These are phyloP conservation scores for Thermomucor indicae-seudaticae DNA, from an alignment of 371 early-diverging fungal genomes.

Conservation along the genomic window DNA sequence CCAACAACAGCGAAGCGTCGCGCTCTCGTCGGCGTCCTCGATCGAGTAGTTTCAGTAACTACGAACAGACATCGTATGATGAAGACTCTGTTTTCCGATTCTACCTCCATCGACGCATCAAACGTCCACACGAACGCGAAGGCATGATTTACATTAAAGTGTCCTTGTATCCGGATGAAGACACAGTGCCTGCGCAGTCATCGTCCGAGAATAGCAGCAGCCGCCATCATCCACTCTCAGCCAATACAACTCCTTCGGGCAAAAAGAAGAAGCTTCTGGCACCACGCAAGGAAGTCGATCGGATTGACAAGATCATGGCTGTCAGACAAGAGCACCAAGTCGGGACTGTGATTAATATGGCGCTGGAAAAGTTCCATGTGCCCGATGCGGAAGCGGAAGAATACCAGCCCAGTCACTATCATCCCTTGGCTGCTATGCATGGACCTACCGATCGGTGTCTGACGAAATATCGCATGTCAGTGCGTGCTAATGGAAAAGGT, in stretches of 20 bases:
- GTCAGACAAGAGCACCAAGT: conserved; percentile 28
- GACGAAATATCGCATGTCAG: conserved; percentile 33
- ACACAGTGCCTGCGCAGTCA: too few relatives aligned
- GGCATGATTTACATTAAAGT: conserved; percentile 40
- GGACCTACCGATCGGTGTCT: conserved; percentile 11
- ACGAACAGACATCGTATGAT: conserved; percentile 36
- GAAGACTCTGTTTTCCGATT: conserved; percentile 43
- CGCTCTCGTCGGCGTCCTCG: conserved; percentile 25
- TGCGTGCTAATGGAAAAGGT: conserved; percentile 30
- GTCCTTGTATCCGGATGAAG: conserved; percentile 36
- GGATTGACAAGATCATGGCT: conserved; percentile 49
- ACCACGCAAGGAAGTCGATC: conserved; percentile 26
- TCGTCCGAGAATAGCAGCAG: neutral
- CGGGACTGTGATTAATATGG: conserved; percentile 35
- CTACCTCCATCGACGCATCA: conserved; percentile 41
- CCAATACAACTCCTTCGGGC: conserved; percentile 2
- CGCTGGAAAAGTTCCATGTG: conserved; percentile 43
- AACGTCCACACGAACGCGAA: conserved; percentile 32
- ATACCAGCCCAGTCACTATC: conserved; percentile 3
- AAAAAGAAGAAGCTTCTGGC: conserved; percentile 19
- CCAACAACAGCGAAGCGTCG: conserved; percentile 2
- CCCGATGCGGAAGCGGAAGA: conserved; percentile 35
- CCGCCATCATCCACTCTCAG: conserved; percentile 5
- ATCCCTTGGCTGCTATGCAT: neutral
- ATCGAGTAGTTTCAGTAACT: conserved; percentile 43